Percentiles rank a stretch among this genome's conserved stretches.
Evolutionary conservation across 208 protist species (phyloP).

Genomic region (Naegleria fowleri): DNA sequence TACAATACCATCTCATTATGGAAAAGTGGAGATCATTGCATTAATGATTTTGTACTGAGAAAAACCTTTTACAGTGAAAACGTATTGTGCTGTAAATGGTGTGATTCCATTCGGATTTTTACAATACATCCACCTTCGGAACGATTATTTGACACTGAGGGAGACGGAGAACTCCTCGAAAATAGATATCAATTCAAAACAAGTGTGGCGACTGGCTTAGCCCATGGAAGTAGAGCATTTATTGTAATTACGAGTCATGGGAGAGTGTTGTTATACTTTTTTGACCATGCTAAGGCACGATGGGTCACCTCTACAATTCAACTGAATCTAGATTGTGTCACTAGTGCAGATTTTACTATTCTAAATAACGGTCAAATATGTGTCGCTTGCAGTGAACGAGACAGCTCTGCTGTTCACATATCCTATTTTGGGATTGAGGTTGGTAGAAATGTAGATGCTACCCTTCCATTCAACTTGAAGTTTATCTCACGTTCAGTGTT

Average conservation of each 20-base stretch:
- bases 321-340: background rate
- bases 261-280: background rate
- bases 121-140: background rate
- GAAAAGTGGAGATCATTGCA: background rate
- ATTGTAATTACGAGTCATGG: background rate
- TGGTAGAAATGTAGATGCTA: background rate
- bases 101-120: background rate
- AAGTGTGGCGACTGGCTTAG: background rate
- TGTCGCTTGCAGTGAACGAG: background rate
- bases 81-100: background rate
- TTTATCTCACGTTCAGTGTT: background rate
- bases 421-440: background rate
- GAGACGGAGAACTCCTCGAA: background rate
- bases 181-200: background rate
- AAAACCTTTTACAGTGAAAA: background rate
- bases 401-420: background rate
- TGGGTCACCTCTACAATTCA: background rate
- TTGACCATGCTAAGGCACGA: background rate
- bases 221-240: background rate
- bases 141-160: no score
- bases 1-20: background rate
- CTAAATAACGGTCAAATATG: background rate
- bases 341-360: background rate
- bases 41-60: background rate
- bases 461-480: background rate